These are phyloP conservation scores for Rhodotorula babjevae DNA, from an alignment of 768 basidiomycete genomes.

Conservation along the genomic window DNA sequence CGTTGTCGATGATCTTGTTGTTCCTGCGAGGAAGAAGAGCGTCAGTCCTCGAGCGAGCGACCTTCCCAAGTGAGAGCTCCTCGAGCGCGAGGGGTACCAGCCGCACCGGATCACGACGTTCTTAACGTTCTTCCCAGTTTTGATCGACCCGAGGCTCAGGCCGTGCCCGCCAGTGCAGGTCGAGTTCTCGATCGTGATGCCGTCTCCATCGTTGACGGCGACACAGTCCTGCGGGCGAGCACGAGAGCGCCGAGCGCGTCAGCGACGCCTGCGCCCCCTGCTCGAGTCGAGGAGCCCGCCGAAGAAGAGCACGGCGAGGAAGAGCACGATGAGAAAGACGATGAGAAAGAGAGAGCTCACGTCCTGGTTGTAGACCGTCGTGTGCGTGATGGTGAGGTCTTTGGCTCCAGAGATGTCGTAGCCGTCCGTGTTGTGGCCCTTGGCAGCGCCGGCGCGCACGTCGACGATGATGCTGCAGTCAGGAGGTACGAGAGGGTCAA, in stretches of 20 bases:
- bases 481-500: not conserved
- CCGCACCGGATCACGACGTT: constrained; percentile 5
- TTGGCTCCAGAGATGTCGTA: not conserved
- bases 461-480: constrained; percentile 2
- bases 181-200: constrained; percentile 3
- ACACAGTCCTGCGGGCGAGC: not conserved
- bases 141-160: constrained; percentile 54
- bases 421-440: constrained; percentile 9
- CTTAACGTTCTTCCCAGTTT: constrained; percentile 33
- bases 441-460: not conserved
- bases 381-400: not conserved
- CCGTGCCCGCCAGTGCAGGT: constrained; percentile 56
- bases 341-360: not conserved
- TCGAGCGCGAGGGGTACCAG: no score
- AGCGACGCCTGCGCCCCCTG: no score
- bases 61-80: no score
- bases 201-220: constrained; percentile 11
- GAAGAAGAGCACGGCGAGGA: no score
- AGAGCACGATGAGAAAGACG: no score
- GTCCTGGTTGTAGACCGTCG: constrained; percentile 5
- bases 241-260: no score
- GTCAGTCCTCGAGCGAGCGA: no score
- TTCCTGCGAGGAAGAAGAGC: not conserved
- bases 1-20: constrained; percentile 47
- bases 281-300: no score